phyloP scores from a whole-genome alignment of 106 monocot genomes.

The Dactylorhiza incarnata region DNA sequence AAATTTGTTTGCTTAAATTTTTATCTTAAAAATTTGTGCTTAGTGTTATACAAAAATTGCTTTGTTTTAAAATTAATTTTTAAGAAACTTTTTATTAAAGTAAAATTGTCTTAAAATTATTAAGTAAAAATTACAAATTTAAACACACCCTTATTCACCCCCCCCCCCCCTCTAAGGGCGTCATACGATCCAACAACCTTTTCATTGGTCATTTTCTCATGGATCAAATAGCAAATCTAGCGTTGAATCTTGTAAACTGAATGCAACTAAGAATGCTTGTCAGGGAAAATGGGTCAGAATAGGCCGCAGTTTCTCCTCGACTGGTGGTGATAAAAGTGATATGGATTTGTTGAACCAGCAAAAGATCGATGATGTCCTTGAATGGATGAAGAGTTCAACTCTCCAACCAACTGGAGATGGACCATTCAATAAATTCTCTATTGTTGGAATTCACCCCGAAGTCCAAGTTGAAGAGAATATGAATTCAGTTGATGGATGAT shows the following conservation, averaged over 20 bases:
- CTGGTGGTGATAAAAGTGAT: constrained; percentile 9
- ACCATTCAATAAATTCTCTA: constrained; percentile 1
- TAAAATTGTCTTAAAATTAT: too few relatives aligned
- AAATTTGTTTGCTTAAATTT: too few relatives aligned
- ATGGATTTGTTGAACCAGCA: constrained; percentile 20
- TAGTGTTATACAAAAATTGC: too few relatives aligned
- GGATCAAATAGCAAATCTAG: constrained; percentile 34
- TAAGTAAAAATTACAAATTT: too few relatives aligned
- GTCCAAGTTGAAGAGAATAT: not conserved
- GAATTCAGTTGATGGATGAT: constrained; percentile 6
- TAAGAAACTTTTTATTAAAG: too few relatives aligned
- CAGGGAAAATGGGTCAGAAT: constrained; percentile 72
- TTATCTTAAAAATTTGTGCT: too few relatives aligned
- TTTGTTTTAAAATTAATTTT: too few relatives aligned
- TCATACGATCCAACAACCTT: too few relatives aligned
- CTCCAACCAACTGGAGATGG: constrained; percentile 11
- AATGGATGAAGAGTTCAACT: constrained; percentile 12
- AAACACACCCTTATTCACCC: too few relatives aligned
- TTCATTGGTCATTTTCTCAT: constrained; percentile 66
- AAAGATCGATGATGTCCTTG: constrained; percentile 34
- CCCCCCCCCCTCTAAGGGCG: too few relatives aligned
- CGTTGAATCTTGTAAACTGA: constrained; percentile 43
- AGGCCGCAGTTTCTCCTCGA: constrained; percentile 19
- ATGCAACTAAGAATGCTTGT: constrained; percentile 25
- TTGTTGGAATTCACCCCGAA: constrained; percentile 7